These are phyloP conservation scores for Pestalotiopsis sp. DNA, from an alignment of 2,329 filamentous ascomycete genomes.

Conservation along the genomic window DNA sequence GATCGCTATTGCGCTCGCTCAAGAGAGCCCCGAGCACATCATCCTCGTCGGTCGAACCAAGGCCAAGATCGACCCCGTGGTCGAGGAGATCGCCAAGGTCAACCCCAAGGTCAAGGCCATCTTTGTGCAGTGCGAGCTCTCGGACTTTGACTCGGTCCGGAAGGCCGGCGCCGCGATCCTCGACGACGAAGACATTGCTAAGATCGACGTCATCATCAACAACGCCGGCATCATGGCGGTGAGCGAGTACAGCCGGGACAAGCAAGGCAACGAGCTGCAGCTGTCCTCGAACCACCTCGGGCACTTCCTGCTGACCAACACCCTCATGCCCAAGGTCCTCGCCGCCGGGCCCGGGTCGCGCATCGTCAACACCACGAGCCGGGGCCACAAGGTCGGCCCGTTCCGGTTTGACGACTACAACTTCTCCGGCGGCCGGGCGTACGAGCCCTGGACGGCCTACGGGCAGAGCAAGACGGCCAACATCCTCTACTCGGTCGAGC, in stretches of 20 bases:
- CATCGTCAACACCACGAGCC: constrained; percentile 40
- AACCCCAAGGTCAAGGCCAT: constrained; percentile 17
- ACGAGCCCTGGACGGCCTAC: constrained; percentile 43
- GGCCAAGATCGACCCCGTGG: constrained; percentile 20
- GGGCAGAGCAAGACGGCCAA: constrained; percentile 48
- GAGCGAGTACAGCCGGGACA: constrained; percentile 20
- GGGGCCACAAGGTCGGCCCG: constrained; percentile 37
- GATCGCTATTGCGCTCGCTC: constrained; percentile 12
- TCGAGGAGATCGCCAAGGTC: constrained; percentile 18
- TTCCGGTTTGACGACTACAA: constrained; percentile 42
- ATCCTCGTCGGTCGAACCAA: constrained; percentile 21
- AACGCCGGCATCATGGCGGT: constrained; percentile 21
- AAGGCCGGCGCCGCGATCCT: constrained; percentile 19
- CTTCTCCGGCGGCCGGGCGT: constrained; percentile 34
- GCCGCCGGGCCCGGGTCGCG: constrained; percentile 26
- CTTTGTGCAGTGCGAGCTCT: constrained; percentile 21
- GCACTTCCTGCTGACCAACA: constrained; percentile 24
- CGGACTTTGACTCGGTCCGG: constrained; percentile 20
- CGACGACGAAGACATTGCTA: constrained; percentile 17
- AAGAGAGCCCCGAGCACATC: constrained; percentile 16
- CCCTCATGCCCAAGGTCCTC: constrained; percentile 18
- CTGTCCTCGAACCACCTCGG: constrained; percentile 22
- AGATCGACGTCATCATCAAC: constrained; percentile 24
- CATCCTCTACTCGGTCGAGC: constrained; percentile 38
- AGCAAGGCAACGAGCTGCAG: constrained; percentile 20